Evolutionary conservation across 2,329 filamentous ascomycete species (phyloP).

Genomic region (Ustulina deusta): DNA sequence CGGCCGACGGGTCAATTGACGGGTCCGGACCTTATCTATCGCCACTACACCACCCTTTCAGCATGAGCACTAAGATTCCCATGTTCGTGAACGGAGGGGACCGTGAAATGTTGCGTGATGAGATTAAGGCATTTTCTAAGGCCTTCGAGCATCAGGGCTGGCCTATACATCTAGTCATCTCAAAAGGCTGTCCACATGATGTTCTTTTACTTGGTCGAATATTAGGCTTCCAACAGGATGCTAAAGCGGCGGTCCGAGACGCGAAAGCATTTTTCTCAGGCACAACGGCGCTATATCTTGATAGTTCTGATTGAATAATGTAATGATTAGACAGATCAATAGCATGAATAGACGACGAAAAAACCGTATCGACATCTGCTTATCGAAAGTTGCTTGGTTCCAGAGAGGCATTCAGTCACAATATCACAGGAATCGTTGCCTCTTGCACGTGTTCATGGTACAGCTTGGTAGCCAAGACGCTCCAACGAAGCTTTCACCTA

Average conservation of each 20-base stretch:
- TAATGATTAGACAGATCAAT: background rate
- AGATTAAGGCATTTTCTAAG: constrained; percentile 24
- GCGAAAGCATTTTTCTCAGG: constrained; percentile 33
- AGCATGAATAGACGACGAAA: background rate
- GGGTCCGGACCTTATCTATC: constrained; percentile 31
- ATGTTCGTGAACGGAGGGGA: constrained; percentile 32
- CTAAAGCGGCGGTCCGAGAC: constrained; percentile 26
- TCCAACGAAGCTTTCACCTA: too few species aligned
- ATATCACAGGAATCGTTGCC: too few species aligned
- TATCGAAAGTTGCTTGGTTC: background rate
- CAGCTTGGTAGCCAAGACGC: background rate
- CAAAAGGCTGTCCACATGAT: constrained; percentile 34
- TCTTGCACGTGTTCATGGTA: too few species aligned
- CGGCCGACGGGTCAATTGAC: constrained; percentile 25
- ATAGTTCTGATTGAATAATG: background rate
- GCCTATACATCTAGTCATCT: constrained; percentile 26
- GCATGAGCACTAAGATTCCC: constrained; percentile 18
- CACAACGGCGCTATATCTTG: constrained; percentile 22
- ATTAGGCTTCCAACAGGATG: constrained; percentile 30
- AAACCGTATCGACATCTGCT: background rate
- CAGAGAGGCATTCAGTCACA: too few species aligned
- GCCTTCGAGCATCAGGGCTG: constrained; percentile 17
- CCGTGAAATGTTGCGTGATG: constrained; percentile 28
- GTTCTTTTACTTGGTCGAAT: constrained; percentile 25
- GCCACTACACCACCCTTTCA: constrained; percentile 35